phyloP scores from a whole-genome alignment of 2,329 filamentous ascomycete species.

The Cryphonectria carpinicola region DNA sequence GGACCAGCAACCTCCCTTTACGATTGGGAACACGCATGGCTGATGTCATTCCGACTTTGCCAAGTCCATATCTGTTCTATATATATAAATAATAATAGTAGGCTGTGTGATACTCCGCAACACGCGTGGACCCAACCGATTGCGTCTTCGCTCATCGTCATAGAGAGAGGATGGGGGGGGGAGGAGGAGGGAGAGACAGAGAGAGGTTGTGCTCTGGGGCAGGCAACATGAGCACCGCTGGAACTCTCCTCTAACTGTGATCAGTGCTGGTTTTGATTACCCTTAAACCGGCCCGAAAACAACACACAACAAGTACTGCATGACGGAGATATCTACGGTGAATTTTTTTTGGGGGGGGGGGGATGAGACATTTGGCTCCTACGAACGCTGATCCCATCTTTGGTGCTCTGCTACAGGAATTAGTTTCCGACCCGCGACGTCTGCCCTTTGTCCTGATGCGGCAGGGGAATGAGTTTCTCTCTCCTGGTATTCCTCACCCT shows the following conservation, averaged over 20 bases:
- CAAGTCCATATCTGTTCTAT: background rate
- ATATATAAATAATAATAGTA: background rate
- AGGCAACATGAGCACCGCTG: background rate
- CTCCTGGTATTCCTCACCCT: background rate
- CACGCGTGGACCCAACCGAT: background rate
- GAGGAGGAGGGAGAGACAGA: background rate
- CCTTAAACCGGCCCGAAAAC: constrained; percentile 19
- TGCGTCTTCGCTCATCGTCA: background rate
- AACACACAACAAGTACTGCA: constrained; percentile 9
- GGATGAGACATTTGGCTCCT: constrained; percentile 19
- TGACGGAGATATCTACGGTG: constrained; percentile 1
- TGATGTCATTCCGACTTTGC: background rate
- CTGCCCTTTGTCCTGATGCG: background rate
- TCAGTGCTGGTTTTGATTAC: background rate
- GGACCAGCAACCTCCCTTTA: too few relatives aligned
- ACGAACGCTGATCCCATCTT: background rate
- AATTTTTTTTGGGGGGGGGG: constrained; percentile 15
- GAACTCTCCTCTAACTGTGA: background rate
- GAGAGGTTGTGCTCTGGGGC: background rate
- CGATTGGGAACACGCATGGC: background rate
- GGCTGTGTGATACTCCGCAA: background rate
- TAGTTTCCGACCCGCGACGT: background rate
- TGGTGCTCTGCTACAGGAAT: background rate
- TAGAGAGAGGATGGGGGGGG: background rate
- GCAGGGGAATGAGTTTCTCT: background rate